phyloP scores from a whole-genome alignment of 2,329 filamentous ascomycete species.

The Aspergillus sp. region DNA sequence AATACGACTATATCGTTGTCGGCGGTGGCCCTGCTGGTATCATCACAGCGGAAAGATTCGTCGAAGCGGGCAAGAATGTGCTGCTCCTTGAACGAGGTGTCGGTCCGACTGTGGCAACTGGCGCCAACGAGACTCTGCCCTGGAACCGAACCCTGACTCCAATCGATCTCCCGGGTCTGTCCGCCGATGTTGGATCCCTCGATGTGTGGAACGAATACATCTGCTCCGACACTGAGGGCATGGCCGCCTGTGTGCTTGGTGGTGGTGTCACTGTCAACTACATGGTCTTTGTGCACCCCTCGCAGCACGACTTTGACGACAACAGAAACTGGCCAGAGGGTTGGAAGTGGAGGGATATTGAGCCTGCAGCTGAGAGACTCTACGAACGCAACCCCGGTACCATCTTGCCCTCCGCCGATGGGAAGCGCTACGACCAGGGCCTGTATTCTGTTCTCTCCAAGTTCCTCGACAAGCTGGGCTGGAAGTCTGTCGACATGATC shows the following conservation, averaged over 20 bases:
- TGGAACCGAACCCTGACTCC: slow-evolving; percentile 21
- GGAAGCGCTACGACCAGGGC: slow-evolving; percentile 63
- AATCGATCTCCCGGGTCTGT: slow-evolving; percentile 20
- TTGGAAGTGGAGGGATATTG: slow-evolving; percentile 66
- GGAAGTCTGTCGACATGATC: slow-evolving; percentile 62
- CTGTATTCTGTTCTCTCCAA: slow-evolving; percentile 62
- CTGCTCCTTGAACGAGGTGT: slow-evolving; percentile 21
- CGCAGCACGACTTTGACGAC: slow-evolving; percentile 66
- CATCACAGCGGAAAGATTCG: slow-evolving; percentile 20
- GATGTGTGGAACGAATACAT: slow-evolving; percentile 19
- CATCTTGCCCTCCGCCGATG: slow-evolving; percentile 63
- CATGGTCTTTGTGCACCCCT: slow-evolving; percentile 38
- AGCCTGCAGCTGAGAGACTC: slow-evolving; percentile 58
- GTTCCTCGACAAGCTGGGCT: slow-evolving; percentile 61
- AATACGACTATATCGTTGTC: slow-evolving; percentile 24
- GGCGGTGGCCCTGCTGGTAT: slow-evolving; percentile 23
- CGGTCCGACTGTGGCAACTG: slow-evolving; percentile 15
- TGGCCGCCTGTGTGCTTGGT: slow-evolving; percentile 22
- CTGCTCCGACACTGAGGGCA: slow-evolving; percentile 19
- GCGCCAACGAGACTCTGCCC: slow-evolving; percentile 16
- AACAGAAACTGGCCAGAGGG: slow-evolving; percentile 69
- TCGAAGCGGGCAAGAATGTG: slow-evolving; percentile 20
- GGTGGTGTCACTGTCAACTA: slow-evolving; percentile 21
- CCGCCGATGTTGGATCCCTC: slow-evolving; percentile 13
- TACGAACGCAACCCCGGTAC: slow-evolving; percentile 71